Evolutionary conservation across 2,329 filamentous ascomycete genomes (phyloP).

Genomic region (Oidium heveae): DNA sequence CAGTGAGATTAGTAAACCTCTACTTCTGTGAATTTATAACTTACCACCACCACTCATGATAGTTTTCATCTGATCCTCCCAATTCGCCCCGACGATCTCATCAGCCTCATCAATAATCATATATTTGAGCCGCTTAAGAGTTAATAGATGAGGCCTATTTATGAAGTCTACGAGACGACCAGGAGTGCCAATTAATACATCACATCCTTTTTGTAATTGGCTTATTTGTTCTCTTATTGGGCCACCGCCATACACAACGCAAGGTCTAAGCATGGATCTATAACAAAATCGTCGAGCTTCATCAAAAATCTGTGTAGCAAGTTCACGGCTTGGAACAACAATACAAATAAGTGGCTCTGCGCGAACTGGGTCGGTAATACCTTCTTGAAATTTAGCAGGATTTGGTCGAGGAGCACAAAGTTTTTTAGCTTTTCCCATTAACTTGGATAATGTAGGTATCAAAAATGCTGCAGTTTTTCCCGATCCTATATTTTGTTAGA

Average conservation of each 20-base stretch:
- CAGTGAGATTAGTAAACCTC: background rate
- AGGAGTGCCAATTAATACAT: conserved; percentile 68
- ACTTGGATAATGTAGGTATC: conserved; percentile 62
- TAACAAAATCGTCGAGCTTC: conserved; percentile 86
- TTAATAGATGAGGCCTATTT: conserved; percentile 39
- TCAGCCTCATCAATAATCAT: conserved; percentile 84
- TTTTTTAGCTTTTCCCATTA: conserved; percentile 92
- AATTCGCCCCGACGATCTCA: conserved; percentile 62
- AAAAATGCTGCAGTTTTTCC: conserved; percentile 91
- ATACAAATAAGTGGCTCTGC: conserved; percentile 78
- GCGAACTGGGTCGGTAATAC: conserved; percentile 23
- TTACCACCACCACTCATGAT: conserved; percentile 64
- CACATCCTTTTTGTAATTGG: conserved; percentile 62
- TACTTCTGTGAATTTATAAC: conserved; percentile 11
- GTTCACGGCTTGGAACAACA: conserved; percentile 65
- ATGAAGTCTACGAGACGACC: conserved; percentile 75
- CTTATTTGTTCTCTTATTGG: conserved; percentile 42
- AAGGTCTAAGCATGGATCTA: conserved; percentile 78
- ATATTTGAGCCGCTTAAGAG: conserved; percentile 52
- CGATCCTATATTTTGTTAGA: conserved; percentile 34
- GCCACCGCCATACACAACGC: conserved; percentile 68
- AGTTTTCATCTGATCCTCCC: conserved; percentile 48
- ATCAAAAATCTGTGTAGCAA: conserved; percentile 86
- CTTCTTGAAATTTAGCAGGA: conserved; percentile 26
- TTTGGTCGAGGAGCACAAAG: conserved; percentile 56